Evolutionary conservation across 805 yeast species (phyloP).

Genomic region (Starmerella vaccinii): DNA sequence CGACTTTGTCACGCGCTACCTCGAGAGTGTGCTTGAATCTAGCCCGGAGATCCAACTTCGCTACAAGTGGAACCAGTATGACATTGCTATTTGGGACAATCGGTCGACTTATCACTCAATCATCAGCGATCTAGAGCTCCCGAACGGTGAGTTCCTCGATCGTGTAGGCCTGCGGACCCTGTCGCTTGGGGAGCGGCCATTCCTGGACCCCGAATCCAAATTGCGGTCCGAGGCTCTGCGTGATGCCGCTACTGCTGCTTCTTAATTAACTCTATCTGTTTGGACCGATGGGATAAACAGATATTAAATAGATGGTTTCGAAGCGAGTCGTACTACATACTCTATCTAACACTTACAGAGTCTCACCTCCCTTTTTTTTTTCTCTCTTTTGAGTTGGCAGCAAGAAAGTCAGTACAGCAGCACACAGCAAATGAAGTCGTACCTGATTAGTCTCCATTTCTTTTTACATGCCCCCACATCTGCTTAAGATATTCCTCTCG

Average conservation of each 20-base stretch:
- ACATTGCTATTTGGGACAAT: conserved; percentile 48
- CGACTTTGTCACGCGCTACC: conserved; percentile 45
- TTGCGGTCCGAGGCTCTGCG: background rate
- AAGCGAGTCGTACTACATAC: too few species aligned
- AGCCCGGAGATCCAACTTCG: conserved; percentile 36
- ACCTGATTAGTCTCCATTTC: too few species aligned
- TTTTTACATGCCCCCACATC: too few species aligned
- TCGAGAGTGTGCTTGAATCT: conserved; percentile 33
- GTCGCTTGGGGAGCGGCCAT: conserved; percentile 45
- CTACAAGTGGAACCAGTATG: conserved; percentile 38
- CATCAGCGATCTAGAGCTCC: conserved; percentile 34
- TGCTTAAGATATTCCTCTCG: too few species aligned
- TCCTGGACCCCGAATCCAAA: conserved; percentile 35
- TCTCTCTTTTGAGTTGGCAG: too few species aligned
- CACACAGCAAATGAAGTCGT: too few species aligned
- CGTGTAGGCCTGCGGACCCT: conserved; percentile 44
- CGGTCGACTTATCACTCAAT: conserved; percentile 42
- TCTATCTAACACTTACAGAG: too few species aligned
- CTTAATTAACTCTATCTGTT: too few species aligned
- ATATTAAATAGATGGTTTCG: too few species aligned
- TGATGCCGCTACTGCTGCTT: background rate
- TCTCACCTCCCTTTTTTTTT: too few species aligned
- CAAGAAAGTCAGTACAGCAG: too few species aligned
- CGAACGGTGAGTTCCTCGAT: conserved; percentile 1
- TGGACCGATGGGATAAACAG: too few species aligned